phyloP scores from a whole-genome alignment of 257 asterid genomes.

The Knoxia roxburghii region DNA sequence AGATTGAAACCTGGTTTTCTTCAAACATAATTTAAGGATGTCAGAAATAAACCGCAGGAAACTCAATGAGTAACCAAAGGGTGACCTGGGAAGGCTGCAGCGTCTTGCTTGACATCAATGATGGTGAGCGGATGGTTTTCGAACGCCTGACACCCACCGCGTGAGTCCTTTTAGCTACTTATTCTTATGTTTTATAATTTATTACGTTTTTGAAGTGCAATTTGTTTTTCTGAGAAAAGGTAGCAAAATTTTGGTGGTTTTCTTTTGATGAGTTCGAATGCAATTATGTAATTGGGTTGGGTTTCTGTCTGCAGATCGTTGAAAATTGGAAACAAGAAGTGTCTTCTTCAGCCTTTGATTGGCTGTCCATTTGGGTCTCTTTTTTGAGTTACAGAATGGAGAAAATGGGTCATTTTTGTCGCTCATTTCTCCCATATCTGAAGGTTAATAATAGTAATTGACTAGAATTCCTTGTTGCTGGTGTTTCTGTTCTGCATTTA shows the following conservation, averaged over 20 bases:
- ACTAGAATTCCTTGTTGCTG: background rate
- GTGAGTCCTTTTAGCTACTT: slow-evolving; percentile 36
- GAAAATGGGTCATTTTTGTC: slow-evolving; percentile 62
- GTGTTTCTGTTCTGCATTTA: background rate
- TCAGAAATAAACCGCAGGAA: slow-evolving; percentile 25
- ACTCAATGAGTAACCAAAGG: slow-evolving; percentile 38
- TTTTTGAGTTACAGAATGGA: slow-evolving; percentile 70
- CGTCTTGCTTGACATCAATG: slow-evolving; percentile 91
- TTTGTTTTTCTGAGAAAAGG: too few relatives aligned
- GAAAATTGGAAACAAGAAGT: slow-evolving; percentile 79
- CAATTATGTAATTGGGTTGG: background rate
- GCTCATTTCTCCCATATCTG: slow-evolving; percentile 43
- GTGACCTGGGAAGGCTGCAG: slow-evolving; percentile 94
- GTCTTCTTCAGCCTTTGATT: slow-evolving; percentile 73
- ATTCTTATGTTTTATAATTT: background rate
- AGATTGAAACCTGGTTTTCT: slow-evolving; percentile 4
- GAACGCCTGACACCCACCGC: slow-evolving; percentile 86
- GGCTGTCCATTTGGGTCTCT: slow-evolving; percentile 79
- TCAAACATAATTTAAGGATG: too few relatives aligned
- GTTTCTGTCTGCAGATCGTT: slow-evolving; percentile 41
- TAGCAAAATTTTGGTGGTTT: background rate
- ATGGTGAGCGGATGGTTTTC: slow-evolving; percentile 85
- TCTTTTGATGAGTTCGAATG: background rate
- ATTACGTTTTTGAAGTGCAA: background rate
- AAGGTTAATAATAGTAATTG: too few relatives aligned